Evolutionary conservation across 306 rosid species (phyloP).

Genomic region (Fragaria iinumae): DNA sequence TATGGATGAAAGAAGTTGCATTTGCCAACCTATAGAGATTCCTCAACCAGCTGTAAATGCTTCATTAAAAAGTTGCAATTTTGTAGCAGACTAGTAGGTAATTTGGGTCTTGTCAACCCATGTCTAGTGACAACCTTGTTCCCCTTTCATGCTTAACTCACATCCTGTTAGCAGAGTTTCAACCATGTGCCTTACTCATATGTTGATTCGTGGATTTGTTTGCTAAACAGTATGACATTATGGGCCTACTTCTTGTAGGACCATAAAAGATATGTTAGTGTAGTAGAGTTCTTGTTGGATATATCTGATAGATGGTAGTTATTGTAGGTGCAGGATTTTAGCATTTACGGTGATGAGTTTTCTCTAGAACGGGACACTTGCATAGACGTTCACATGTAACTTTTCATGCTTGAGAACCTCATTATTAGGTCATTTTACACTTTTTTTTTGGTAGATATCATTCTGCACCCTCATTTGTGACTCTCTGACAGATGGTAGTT

Average conservation of each 20-base stretch:
- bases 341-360: neutral
- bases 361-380: neutral
- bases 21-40: neutral
- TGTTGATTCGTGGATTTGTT: neutral
- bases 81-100: neutral
- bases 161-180: neutral
- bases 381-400: neutral
- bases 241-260: neutral
- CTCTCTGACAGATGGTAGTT: too few relatives aligned
- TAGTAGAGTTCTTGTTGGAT: neutral
- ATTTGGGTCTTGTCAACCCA: neutral
- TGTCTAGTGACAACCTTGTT: neutral
- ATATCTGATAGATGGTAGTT: neutral
- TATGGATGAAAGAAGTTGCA: neutral
- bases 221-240: neutral
- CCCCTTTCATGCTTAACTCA: neutral
- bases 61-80: neutral
- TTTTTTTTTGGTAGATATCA: too few relatives aligned
- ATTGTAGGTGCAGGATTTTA: neutral
- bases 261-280: neutral
- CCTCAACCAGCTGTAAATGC: neutral
- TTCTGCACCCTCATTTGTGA: too few relatives aligned
- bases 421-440: too few relatives aligned
- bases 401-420: neutral
- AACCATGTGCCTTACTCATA: neutral